Conservation (phyloP, 2,329 filamentous ascomycete genomes). For the Purpureocillium lavendulum region DNA sequence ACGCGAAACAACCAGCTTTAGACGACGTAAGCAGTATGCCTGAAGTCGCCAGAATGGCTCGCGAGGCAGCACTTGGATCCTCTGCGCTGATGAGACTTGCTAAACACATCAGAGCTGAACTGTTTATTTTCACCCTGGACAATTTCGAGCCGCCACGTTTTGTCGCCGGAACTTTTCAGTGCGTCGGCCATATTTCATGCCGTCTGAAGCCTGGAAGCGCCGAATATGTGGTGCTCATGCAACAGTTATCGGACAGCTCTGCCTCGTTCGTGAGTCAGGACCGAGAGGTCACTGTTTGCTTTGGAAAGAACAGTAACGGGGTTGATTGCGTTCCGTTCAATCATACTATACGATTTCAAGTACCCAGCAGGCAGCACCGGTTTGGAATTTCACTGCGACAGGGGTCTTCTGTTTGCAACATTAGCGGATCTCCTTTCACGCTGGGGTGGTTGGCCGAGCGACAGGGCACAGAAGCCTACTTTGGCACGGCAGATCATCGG, state of each 20-base stretch:
- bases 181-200: constrained; percentile 1
- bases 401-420: not conserved
- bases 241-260: not conserved
- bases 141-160: not conserved
- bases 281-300: not conserved
- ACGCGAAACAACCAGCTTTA: not conserved
- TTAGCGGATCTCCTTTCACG: not conserved
- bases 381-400: not conserved
- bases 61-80: constrained; percentile 1
- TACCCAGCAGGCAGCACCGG: not conserved
- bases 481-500: not conserved
- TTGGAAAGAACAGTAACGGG: not conserved
- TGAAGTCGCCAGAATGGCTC: not conserved
- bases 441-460: not conserved
- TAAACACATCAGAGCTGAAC: constrained; percentile 1
- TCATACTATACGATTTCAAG: not conserved
- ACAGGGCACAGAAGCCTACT: not conserved
- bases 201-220: not conserved
- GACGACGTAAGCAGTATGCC: not conserved
- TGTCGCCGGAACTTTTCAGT: not conserved
- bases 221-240: not conserved
- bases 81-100: not conserved
- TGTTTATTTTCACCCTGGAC: constrained; percentile 1
- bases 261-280: not conserved
- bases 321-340: not conserved